A percentile compares a stretch with the other conserved stretches of the same genome.
phyloP scores from a whole-genome alignment of 345 rosid species.

The Theobroma cacao region DNA sequence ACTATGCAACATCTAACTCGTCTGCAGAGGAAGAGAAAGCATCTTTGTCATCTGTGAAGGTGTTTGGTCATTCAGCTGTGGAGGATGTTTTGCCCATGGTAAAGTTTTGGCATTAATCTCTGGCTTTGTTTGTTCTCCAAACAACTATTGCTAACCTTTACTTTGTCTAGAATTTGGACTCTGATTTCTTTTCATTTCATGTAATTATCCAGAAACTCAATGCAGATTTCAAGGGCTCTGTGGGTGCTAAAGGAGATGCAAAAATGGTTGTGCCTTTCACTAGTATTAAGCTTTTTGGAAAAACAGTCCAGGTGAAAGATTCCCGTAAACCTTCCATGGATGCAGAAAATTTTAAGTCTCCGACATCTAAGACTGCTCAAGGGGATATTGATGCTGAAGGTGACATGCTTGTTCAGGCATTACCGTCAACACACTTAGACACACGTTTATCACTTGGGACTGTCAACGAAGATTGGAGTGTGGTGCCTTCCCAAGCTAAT shows the following conservation, averaged over 20 bases:
- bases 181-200: background rate
- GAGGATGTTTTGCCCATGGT: conserved; percentile 27
- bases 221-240: conserved; percentile 16
- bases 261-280: conserved; percentile 13
- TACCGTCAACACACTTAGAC: background rate
- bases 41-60: conserved; percentile 7
- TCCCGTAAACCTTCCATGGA: conserved; percentile 23
- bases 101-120: background rate
- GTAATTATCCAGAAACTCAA: conserved; percentile 29
- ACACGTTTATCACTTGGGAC: conserved; percentile 37
- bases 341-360: conserved; percentile 3
- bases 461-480: background rate
- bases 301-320: conserved; percentile 43
- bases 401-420: conserved; percentile 1
- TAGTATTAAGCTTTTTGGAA: conserved; percentile 73
- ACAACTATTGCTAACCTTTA: background rate
- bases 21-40: conserved; percentile 31
- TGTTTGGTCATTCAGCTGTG: conserved; percentile 10
- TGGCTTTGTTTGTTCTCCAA: background rate
- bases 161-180: background rate
- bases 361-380: conserved; percentile 4
- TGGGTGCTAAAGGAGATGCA: conserved; percentile 16
- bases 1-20: conserved; percentile 28
- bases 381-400: conserved; percentile 13
- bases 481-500: conserved; percentile 1